A percentile compares a stretch with the other conserved stretches of the same genome.
Conservation (phyloP, 2,329 filamentous ascomycete genomes). For the Aspergillus fructus region DNA sequence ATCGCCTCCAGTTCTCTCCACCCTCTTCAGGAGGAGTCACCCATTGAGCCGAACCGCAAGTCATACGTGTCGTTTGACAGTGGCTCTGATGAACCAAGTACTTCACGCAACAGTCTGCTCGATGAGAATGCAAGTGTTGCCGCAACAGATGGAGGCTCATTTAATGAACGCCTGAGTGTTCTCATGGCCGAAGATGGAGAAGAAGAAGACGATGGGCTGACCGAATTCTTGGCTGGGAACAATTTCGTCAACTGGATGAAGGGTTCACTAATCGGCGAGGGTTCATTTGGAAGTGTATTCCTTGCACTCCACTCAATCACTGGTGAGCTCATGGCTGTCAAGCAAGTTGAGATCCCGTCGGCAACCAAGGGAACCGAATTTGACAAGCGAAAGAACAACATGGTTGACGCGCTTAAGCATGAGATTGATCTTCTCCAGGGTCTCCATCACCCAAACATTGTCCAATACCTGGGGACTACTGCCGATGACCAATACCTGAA, state of each 20-base stretch:
- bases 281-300: slow-evolving; percentile 94
- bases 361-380: slow-evolving; percentile 73
- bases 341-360: slow-evolving; percentile 91
- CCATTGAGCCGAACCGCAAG: slow-evolving; percentile 83
- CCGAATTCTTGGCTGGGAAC: slow-evolving; percentile 86
- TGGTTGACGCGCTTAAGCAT: slow-evolving; percentile 95
- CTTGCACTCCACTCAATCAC: slow-evolving; percentile 93
- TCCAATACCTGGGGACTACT: slow-evolving; percentile 95
- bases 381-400: slow-evolving; percentile 91
- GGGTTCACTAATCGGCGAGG: slow-evolving; percentile 92
- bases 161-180: slow-evolving; percentile 79
- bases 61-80: slow-evolving; percentile 79
- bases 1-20: slow-evolving; percentile 86
- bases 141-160: slow-evolving; percentile 64
- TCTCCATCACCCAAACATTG: slow-evolving; percentile 93
- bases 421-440: slow-evolving; percentile 94
- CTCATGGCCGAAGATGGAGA: slow-evolving; percentile 88
- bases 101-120: slow-evolving; percentile 76
- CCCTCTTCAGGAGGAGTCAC: slow-evolving; percentile 86
- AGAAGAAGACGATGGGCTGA: slow-evolving; percentile 83
- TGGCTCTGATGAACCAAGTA: slow-evolving; percentile 71
- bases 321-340: slow-evolving; percentile 95
- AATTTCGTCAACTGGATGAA: slow-evolving; percentile 99
- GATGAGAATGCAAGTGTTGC: slow-evolving; percentile 75
- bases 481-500: slow-evolving; percentile 90